Evolutionary conservation across 1,284 basidiomycete genomes (phyloP).

Genomic region (Cutaneotrichosporon daszewskae): DNA sequence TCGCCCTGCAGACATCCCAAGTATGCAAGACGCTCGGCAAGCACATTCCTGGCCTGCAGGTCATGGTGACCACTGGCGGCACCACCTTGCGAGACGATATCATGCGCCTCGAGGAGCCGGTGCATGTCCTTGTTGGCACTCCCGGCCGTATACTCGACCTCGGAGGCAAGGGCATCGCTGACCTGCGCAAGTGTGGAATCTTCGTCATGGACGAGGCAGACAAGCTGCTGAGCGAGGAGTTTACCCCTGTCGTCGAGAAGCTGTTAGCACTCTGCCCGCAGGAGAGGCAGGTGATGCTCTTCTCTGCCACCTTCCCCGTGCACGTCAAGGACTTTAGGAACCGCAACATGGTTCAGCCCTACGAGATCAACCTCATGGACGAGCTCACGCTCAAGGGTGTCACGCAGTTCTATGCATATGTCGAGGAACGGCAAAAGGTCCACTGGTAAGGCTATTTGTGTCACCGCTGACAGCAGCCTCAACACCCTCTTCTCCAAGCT

Average conservation of each 20-base stretch:
- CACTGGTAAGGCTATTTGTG: slow-evolving; percentile 58
- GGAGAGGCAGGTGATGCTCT: slow-evolving; percentile 95
- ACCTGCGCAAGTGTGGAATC: slow-evolving; percentile 87
- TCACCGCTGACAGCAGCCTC: slow-evolving; percentile 13
- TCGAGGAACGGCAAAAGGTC: slow-evolving; percentile 98
- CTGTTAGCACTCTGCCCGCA: slow-evolving; percentile 77
- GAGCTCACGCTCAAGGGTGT: slow-evolving; percentile 97
- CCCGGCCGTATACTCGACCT: slow-evolving; percentile 95
- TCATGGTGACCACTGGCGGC: slow-evolving; percentile 99
- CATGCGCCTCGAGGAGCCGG: slow-evolving; percentile 78
- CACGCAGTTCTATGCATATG: slow-evolving; percentile 98
- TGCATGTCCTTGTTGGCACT: slow-evolving; percentile 95
- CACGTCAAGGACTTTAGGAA: slow-evolving; percentile 99
- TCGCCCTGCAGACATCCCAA: slow-evolving; percentile 92
- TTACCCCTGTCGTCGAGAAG: slow-evolving; percentile 97
- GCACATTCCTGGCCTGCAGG: slow-evolving; percentile 80
- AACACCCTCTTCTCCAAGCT: slow-evolving; percentile 54
- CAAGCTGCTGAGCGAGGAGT: slow-evolving; percentile 95
- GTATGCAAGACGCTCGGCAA: slow-evolving; percentile 96
- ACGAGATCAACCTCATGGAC: slow-evolving; percentile 99
- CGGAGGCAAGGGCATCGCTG: slow-evolving; percentile 87
- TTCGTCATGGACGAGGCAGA: slow-evolving; percentile 99
- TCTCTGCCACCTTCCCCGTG: slow-evolving; percentile 97
- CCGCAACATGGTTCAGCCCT: slow-evolving; percentile 93
- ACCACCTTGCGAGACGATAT: slow-evolving; percentile 98